Conservation (phyloP, 2,329 filamentous ascomycete genomes). For the Beauveria caledonica region DNA sequence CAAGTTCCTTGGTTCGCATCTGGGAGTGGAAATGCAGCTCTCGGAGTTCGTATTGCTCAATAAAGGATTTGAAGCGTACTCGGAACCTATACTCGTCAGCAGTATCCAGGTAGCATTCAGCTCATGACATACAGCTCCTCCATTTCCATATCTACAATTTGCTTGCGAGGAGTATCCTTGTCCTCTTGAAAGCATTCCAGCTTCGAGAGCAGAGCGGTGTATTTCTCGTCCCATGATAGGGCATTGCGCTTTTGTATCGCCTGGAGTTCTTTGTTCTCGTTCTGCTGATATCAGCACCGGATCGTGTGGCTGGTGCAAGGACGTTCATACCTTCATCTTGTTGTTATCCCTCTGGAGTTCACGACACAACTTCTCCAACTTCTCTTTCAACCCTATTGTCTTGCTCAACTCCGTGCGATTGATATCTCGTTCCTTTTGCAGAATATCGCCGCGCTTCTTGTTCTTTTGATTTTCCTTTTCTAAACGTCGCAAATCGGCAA, state of each 20-base stretch:
- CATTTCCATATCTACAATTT: slow-evolving; percentile 74
- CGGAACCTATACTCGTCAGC: slow-evolving; percentile 55
- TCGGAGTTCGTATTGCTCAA: slow-evolving; percentile 93
- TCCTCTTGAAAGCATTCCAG: slow-evolving; percentile 84
- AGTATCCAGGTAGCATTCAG: too few species aligned
- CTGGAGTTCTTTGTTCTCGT: slow-evolving; percentile 87
- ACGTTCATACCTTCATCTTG: slow-evolving; percentile 72
- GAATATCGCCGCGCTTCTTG: slow-evolving; percentile 85
- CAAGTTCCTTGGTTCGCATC: slow-evolving; percentile 88
- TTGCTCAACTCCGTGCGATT: slow-evolving; percentile 83
- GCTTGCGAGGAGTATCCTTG: slow-evolving; percentile 73
- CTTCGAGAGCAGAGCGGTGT: slow-evolving; percentile 71
- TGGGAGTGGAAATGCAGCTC: slow-evolving; percentile 90
- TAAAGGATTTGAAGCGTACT: slow-evolving; percentile 83
- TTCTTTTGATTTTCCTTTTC: slow-evolving; percentile 93
- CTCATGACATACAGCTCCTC: slow-evolving; percentile 67
- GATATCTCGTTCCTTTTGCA: slow-evolving; percentile 95
- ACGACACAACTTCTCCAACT: slow-evolving; percentile 89
- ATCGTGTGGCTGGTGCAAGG: neutral
- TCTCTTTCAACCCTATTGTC: slow-evolving; percentile 85
- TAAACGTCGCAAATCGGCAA: slow-evolving; percentile 90
- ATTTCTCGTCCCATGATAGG: slow-evolving; percentile 74
- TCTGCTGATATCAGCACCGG: slow-evolving; percentile 38
- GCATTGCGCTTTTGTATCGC: slow-evolving; percentile 79
- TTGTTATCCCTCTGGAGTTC: slow-evolving; percentile 97